Evolutionary conservation across 169 alveolate genomes (phyloP).

Genomic region (Eimeria praecox): DNA sequence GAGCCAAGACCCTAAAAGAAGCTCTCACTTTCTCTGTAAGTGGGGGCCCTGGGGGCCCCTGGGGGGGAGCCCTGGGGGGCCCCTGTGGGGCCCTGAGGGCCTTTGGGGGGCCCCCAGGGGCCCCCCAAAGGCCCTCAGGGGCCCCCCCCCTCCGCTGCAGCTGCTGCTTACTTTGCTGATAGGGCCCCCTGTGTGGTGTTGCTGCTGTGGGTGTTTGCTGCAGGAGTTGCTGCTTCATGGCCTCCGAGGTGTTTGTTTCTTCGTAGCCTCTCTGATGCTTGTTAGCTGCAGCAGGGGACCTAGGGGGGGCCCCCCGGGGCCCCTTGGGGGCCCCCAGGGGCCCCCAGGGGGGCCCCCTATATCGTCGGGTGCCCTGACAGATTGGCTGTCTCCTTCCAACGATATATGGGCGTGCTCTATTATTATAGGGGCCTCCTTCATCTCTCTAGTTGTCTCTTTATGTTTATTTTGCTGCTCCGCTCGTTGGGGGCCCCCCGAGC

Average conservation of each 20-base stretch:
- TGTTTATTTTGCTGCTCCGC: background rate
- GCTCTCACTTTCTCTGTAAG: constrained; percentile 22
- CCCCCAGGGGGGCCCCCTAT: constrained; percentile 1
- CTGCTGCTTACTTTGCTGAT: background rate
- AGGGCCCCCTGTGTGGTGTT: background rate
- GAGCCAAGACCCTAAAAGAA: background rate
- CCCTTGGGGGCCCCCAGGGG: constrained; percentile 40
- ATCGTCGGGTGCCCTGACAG: background rate
- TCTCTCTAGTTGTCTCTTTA: background rate
- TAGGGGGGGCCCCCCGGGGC: constrained; percentile 1
- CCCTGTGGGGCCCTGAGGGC: background rate
- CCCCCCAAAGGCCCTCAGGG: background rate
- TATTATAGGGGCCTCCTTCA: background rate
- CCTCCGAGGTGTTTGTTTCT: background rate
- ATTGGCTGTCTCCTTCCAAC: constrained; percentile 22
- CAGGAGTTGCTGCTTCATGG: constrained; percentile 68
- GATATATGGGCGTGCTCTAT: background rate
- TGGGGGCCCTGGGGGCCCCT: background rate
- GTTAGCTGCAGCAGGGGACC: background rate
- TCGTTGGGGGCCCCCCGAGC: constrained; percentile 40
- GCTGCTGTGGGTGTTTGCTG: background rate
- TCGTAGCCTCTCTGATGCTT: background rate
- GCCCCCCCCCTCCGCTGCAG: background rate
- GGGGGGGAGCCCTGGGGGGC: constrained; percentile 12
- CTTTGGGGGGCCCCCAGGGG: constrained; percentile 17